phyloP scores from a whole-genome alignment of 208 protist genomes.

The Lotmaria passim region DNA sequence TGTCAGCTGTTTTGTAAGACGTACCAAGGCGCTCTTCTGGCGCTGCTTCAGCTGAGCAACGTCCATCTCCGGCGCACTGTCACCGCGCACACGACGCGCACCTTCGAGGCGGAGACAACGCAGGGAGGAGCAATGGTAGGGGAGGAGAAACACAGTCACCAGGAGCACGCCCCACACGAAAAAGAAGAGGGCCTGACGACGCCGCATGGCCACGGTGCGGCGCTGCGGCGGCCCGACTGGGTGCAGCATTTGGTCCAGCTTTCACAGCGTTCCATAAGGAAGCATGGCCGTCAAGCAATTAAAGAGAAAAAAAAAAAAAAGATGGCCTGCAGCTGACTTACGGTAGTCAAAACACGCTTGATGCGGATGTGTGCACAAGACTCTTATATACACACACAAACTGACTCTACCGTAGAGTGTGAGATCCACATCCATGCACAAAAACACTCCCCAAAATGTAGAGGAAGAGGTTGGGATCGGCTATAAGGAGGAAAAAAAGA shows the following conservation, averaged over 20 bases:
- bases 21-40: conserved; percentile 15
- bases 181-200: conserved; percentile 43
- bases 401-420: too few species aligned
- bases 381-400: too few species aligned
- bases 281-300: conserved; percentile 37
- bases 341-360: too few species aligned
- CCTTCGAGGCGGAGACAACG: conserved; percentile 30
- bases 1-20: conserved; percentile 1
- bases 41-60: neutral
- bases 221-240: conserved; percentile 31
- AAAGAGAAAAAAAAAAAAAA: neutral
- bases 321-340: neutral
- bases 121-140: conserved; percentile 44
- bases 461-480: too few species aligned
- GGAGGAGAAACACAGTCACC: conserved; percentile 50
- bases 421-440: too few species aligned
- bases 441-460: too few species aligned
- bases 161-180: conserved; percentile 47
- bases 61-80: conserved; percentile 15
- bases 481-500: neutral
- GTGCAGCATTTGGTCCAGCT: conserved; percentile 61
- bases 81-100: conserved; percentile 25
- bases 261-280: conserved; percentile 59
- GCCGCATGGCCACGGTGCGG: conserved; percentile 35
- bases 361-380: too few species aligned